Evolutionary conservation across 2,329 filamentous ascomycete species (phyloP), one percentile per base, ranked within the genome.

Genomic region (Talaromyces sp.): DNA sequence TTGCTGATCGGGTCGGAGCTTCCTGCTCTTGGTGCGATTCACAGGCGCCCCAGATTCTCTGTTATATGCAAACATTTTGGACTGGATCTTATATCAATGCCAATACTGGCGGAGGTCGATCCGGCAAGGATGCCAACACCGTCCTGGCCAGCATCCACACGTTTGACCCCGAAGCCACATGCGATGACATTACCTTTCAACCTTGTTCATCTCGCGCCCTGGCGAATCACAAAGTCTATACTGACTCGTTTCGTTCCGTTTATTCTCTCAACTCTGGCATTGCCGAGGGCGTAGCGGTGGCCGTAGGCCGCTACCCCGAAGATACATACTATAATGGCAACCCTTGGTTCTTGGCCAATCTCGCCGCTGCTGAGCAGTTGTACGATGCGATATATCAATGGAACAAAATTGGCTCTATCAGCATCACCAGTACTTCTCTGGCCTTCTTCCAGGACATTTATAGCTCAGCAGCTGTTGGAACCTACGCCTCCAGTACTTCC

Each of bases 321-420:
- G 90, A 96, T 66, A 75, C 80, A 4, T 95, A 93, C 75, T 89
- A 87, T 73, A 85, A 85, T 62, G 90, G 89, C 1, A 92, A 95
- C 72, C 90, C 90, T 1, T 95, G 90, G 90, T 65, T 59, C 27
- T 81, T 93, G 13, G 83, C 83, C 67, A 93, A 89, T 0, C 80
- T 91, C 31, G 89, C 89, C 1, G 89, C 89, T 0, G 91, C 90
- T 3, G 90, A 95, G 74, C 87, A 90, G 70, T 82, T 96, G 2
- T 93, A 92, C 71, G 87, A 89, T 67, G 88, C 90, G 0, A 69
- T 92, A 1, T 87, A 88, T 65, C 85, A 88, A 55, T 93, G 89
- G 89, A 80, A 87, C 63, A 74, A 78, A 38, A 73, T 80, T 27
- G 86, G 85, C 1, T 86, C 80, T 6, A 81, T 96, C 67, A 82